Base-by-base conservation (phyloP, 2,329 filamentous ascomycete species). In the Aspergillus eucalypticola region DNA sequence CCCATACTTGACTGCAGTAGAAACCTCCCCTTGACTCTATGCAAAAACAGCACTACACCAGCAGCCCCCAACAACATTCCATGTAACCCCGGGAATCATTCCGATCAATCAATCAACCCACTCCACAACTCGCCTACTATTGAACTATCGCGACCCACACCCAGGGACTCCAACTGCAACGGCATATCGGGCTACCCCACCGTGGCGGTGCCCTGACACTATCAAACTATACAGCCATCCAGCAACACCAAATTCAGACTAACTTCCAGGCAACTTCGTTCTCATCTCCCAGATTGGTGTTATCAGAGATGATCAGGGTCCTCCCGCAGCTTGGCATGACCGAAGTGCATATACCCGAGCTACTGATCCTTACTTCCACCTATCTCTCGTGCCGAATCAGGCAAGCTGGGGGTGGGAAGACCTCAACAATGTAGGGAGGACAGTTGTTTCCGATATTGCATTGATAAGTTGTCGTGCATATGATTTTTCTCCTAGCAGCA, bases 261-360 rank as follows among this genome's bases (percentile, higher is more conserved):
- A 42, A 19, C 15, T 17, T 29, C 25, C 46, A 55, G 53, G 53
- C 53, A 55, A 13, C 53, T 44, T 55, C 39, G 11, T 55, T 55
- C 53, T 17, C 38, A 15, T 11, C 13, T 13, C 13, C 15, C n/a
- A 44, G 23, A 55, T 55, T 55, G 53, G 53, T 29, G 53, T 27
- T 27, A 29, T 49, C 13, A 6, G 13, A 29, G 46, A 17, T 32
- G 15, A 29, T 29, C 46, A 50, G 46, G 46, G 46, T 50, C 46
- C 8, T 19, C 2, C 25, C 25, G 46, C 25, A 17, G 25, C 46
- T 50, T 50, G 46, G 25, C 25, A 29, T 8, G 41, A 21, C 17
- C 15, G 25, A 6, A 8, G 19, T 25, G 46, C 46, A 49, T 5
- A 4, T 27, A 27, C 8, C 10, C 32, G 32, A 35, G 32, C 32